Percentiles rank a stretch among this genome's conserved stretches.
These are phyloP conservation scores for Acanthamoeba quina DNA, from an alignment of 208 protist genomes.

Conservation along the genomic window DNA sequence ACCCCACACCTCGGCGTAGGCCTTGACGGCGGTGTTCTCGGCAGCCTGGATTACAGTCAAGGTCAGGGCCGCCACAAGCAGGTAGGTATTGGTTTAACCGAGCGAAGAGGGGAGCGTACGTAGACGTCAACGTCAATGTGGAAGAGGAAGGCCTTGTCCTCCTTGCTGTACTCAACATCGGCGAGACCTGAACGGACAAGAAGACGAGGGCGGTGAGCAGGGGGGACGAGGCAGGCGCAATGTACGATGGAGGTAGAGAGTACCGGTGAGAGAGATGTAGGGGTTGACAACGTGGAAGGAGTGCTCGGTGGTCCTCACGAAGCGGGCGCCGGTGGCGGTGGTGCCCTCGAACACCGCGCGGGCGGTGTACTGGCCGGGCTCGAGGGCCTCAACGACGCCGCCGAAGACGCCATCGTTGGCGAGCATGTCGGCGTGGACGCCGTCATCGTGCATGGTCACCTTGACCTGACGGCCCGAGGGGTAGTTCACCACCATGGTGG, in stretches of 20 bases:
- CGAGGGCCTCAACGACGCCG: constrained; percentile 40
- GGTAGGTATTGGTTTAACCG: too few species aligned
- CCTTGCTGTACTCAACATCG: neutral
- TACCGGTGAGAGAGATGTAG: constrained; percentile 70
- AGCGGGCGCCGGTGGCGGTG: neutral
- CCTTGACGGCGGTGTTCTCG: neutral
- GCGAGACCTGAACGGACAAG: neutral
- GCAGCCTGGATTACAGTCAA: neutral
- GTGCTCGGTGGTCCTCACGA: constrained; percentile 79
- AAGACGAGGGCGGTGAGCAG: neutral
- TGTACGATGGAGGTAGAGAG: neutral
- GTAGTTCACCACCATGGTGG: neutral
- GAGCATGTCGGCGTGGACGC: constrained; percentile 57
- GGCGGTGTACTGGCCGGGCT: constrained; percentile 72
- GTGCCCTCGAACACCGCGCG: neutral
- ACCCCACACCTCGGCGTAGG: constrained; percentile 74
- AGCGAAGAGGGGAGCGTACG: neutral
- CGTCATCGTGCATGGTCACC: constrained; percentile 81
- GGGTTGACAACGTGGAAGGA: constrained; percentile 73
- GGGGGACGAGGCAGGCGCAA: neutral
- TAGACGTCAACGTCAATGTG: constrained; percentile 48
- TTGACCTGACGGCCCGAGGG: neutral
- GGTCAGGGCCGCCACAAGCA: too few species aligned
- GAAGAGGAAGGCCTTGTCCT: constrained; percentile 53
- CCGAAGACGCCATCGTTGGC: constrained; percentile 80